These are phyloP conservation scores for Skeletonema potamos DNA, from an alignment of 108 stramenopile species.

Conservation along the genomic window DNA sequence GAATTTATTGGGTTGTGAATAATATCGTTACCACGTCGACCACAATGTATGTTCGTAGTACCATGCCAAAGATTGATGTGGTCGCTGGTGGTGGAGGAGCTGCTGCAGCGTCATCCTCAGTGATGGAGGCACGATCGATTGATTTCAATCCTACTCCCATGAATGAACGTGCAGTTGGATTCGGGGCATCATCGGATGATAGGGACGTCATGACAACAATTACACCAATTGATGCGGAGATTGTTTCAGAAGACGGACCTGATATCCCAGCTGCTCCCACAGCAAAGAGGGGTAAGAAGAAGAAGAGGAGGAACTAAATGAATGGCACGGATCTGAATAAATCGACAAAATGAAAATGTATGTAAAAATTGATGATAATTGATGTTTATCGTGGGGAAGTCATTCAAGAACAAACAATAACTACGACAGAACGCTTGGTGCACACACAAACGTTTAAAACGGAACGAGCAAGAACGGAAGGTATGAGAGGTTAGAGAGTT, in stretches of 20 bases:
- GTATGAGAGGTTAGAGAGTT: neutral
- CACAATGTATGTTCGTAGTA: conserved; percentile 72
- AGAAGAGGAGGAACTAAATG: conserved; percentile 51
- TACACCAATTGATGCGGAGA: conserved; percentile 58
- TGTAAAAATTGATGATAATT: neutral
- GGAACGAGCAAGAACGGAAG: neutral
- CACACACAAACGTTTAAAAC: neutral
- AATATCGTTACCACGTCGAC: conserved; percentile 90
- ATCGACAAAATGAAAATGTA: neutral
- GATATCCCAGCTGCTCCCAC: conserved; percentile 25
- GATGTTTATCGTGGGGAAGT: neutral
- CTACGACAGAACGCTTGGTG: neutral
- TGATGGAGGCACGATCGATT: conserved; percentile 28
- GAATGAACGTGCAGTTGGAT: conserved; percentile 81
- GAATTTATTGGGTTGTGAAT: conserved; percentile 97
- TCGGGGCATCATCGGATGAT: conserved; percentile 46
- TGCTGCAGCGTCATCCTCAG: conserved; percentile 19
- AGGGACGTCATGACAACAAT: conserved; percentile 44
- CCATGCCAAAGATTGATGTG: conserved; percentile 48
- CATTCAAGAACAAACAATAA: neutral
- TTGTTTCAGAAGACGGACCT: conserved; percentile 40
- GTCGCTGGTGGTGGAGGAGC: conserved; percentile 27
- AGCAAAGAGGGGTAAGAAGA: conserved; percentile 49
- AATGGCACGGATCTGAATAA: neutral
- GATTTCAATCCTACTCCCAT: conserved; percentile 78